Base-by-base conservation (phyloP, 2,329 filamentous ascomycete species). In the Fragosphaeria purpurea region DNA sequence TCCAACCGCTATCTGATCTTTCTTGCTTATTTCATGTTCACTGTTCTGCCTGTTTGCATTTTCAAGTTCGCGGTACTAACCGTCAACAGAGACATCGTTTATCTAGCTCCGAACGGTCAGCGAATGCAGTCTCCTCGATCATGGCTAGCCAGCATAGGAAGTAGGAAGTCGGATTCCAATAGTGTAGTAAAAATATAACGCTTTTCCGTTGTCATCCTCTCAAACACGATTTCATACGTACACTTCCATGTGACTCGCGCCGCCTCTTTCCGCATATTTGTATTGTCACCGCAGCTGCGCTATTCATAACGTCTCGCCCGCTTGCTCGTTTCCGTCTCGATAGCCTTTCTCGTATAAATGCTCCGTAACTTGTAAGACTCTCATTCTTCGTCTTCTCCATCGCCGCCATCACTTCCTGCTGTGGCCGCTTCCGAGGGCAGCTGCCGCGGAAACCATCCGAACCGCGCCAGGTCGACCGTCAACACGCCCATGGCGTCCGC, bases 1-100 rank as follows among this genome's bases (percentile, higher is more conserved):
- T 82, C 80, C 84, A 88, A 88, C 83, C 85, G 83, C 84, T 88
- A 81, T 87, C 83, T 87, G 83, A 86, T 37, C 47, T 56, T 53
- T 51, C 50, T 48, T 43, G 38, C 10, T 33, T 46, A 34, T 34
- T 9, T 30, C 10, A 38, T 31, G 32, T 51, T 37, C 52, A 33
- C 56, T 55, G 46, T 52, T 53, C 50, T 32, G 13, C 37, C 44
- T 43, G 6, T 12, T 37, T 0, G 31, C 13, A 6, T 35, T 5
- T 31, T 8, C 42, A 32, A 9, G 1, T 43, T 30, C 6, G 2
- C 37, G 38, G 22, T n/a, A 30, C 22, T 33, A 32, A 46, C 22
- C n/a, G n/a, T 44, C 10, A 10, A 34, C 4, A 31, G 22, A 3
- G 22, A 22, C 22, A 22, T 22, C 22, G 22, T 22, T 2, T 22